phyloP scores from a whole-genome alignment of 148 eudicot species.

The Pouteria glomerata region DNA sequence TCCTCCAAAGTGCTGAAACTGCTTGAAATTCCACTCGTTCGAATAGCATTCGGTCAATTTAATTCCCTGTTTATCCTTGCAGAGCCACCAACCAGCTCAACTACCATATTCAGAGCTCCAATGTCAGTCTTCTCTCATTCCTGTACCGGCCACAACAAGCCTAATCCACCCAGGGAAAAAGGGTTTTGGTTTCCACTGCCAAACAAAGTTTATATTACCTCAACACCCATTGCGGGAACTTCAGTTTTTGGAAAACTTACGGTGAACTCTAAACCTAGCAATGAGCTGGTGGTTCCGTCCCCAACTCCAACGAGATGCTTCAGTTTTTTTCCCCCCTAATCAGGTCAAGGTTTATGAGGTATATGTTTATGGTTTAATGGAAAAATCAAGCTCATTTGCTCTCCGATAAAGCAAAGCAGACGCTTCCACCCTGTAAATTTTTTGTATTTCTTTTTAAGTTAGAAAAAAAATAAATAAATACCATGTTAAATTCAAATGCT shows the following conservation, averaged over 20 bases:
- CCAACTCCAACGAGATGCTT: neutral
- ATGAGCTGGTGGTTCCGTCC: neutral
- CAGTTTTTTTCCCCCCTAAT: neutral
- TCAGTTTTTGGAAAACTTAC: neutral
- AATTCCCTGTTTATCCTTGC: too few relatives aligned
- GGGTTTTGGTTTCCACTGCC: neutral
- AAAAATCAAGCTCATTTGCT: constrained; percentile 89
- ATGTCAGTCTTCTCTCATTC: too few relatives aligned
- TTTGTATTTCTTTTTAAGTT: neutral
- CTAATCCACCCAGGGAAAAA: neutral
- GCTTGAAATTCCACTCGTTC: neutral
- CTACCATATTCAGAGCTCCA: too few relatives aligned
- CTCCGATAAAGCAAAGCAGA: constrained; percentile 94
- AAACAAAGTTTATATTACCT: neutral
- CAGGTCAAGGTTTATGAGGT: constrained; percentile 6
- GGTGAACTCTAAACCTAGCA: neutral
- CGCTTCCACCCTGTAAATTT: constrained; percentile 90
- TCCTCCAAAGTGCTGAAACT: neutral
- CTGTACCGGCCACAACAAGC: neutral
- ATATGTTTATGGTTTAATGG: constrained; percentile 52
- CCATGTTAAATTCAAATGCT: neutral
- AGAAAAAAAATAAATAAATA: neutral
- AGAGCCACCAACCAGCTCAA: too few relatives aligned
- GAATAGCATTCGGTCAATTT: too few relatives aligned
- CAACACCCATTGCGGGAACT: neutral